Conservation (phyloP, 2,329 filamentous ascomycete genomes). For the Venturia oleaginea region DNA sequence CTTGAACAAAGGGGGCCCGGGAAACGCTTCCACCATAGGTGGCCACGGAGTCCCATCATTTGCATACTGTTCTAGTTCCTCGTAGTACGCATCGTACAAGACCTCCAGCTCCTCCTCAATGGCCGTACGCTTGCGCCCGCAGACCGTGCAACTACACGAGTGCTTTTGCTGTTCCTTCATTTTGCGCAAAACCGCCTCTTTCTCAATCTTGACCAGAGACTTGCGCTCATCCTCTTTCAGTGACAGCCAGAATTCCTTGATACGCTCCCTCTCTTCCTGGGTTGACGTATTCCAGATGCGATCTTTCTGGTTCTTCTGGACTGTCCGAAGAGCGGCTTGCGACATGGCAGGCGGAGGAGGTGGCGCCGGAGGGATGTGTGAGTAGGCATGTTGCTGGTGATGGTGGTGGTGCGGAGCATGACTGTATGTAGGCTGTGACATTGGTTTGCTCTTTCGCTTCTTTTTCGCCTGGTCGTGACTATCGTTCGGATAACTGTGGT, state of each 20-base stretch:
- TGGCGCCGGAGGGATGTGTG: slow-evolving; percentile 21
- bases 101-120: slow-evolving; percentile 98
- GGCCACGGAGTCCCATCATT: slow-evolving; percentile 52
- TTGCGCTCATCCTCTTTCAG: slow-evolving; percentile 90
- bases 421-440: not conserved
- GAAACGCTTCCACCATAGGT: slow-evolving; percentile 20
- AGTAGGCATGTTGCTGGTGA: slow-evolving; percentile 17
- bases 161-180: slow-evolving; percentile 99
- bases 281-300: slow-evolving; percentile 98
- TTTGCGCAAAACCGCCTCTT: slow-evolving; percentile 93
- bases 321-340: slow-evolving; percentile 32
- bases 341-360: slow-evolving; percentile 23
- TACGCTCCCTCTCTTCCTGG: slow-evolving; percentile 88
- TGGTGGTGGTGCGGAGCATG: not conserved
- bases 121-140: slow-evolving; percentile 87
- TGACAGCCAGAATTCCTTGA: slow-evolving; percentile 96
- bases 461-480: slow-evolving; percentile 15
- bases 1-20: slow-evolving; percentile 59
- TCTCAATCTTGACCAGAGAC: slow-evolving; percentile 93
- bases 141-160: slow-evolving; percentile 96
- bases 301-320: slow-evolving; percentile 50
- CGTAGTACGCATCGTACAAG: slow-evolving; percentile 96
- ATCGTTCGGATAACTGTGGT: slow-evolving; percentile 19
- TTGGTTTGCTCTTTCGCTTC: slow-evolving; percentile 14
- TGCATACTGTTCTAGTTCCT: slow-evolving; percentile 95